These are phyloP conservation scores for Thraustochytrium sp. DNA, from an alignment of 352 stramenopile genomes.

Conservation along the genomic window DNA sequence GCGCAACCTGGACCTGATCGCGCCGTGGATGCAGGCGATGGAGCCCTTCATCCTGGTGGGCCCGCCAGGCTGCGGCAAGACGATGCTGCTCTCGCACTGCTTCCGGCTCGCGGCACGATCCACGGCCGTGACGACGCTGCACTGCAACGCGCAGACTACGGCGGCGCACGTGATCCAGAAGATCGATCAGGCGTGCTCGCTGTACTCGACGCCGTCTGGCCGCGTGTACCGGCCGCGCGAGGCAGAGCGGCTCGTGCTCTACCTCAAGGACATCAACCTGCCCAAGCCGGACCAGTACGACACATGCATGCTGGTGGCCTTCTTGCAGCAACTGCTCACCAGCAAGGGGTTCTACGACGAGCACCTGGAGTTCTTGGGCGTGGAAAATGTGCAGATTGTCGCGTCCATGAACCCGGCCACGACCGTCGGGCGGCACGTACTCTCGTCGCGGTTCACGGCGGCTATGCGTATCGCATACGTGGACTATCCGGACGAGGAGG, in stretches of 20 bases:
- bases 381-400: slow-evolving; percentile 88
- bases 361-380: slow-evolving; percentile 82
- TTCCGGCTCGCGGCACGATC: slow-evolving; percentile 70
- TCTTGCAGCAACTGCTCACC: slow-evolving; percentile 88
- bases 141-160: slow-evolving; percentile 89
- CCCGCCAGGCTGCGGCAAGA: slow-evolving; percentile 85
- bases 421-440: slow-evolving; percentile 77
- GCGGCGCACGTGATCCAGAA: slow-evolving; percentile 88
- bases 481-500: slow-evolving; percentile 80
- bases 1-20: slow-evolving; percentile 73
- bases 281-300: slow-evolving; percentile 88
- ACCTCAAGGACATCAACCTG: slow-evolving; percentile 93
- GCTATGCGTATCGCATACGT: slow-evolving; percentile 81
- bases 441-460: slow-evolving; percentile 86
- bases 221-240: slow-evolving; percentile 85
- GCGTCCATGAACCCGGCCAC: slow-evolving; percentile 86
- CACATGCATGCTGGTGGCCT: slow-evolving; percentile 91
- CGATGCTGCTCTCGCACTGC: slow-evolving; percentile 84
- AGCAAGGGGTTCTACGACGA: slow-evolving; percentile 93
- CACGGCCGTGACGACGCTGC: slow-evolving; percentile 64
- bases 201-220: slow-evolving; percentile 80
- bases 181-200: slow-evolving; percentile 80
- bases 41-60: slow-evolving; percentile 90
- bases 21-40: slow-evolving; percentile 81
- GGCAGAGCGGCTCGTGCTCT: slow-evolving; percentile 81